Evolutionary conservation across 441 rosid genomes (phyloP).

Genomic region (Monsonia emarginata): DNA sequence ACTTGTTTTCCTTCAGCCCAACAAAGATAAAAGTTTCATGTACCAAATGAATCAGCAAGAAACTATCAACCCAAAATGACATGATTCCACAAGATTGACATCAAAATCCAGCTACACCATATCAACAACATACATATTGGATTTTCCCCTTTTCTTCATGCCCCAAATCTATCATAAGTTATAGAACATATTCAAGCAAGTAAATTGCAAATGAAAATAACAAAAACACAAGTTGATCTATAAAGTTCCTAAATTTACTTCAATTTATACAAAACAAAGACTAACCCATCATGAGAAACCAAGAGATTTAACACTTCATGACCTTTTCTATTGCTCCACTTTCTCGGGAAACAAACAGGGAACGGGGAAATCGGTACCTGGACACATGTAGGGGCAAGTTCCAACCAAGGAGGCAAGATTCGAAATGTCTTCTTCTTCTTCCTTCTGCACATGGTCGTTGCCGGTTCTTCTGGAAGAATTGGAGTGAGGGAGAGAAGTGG

Average conservation of each 20-base stretch:
- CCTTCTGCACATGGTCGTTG: background rate
- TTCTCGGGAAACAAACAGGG: too few species aligned
- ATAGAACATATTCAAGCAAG: too few species aligned
- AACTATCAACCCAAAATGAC: background rate
- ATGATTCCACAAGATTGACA: background rate
- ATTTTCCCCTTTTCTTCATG: background rate
- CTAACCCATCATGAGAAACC: background rate
- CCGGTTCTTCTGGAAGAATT: background rate
- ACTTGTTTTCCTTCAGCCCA: background rate
- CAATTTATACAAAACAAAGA: too few species aligned
- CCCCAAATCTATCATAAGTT: background rate
- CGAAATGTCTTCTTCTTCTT: constrained; percentile 8
- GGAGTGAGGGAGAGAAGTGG: too few species aligned
- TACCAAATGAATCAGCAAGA: background rate
- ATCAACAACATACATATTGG: background rate
- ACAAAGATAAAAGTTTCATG: background rate
- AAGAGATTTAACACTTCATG: background rate
- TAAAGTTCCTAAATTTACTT: background rate
- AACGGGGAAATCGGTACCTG: constrained; percentile 34
- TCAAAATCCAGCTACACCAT: background rate
- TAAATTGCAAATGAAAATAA: too few species aligned
- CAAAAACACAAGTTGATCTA: too few species aligned
- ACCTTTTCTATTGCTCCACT: too few species aligned
- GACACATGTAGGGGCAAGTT: constrained; percentile 81
- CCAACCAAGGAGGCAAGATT: constrained; percentile 35